These are phyloP conservation scores for Erysimum cheiranthoides DNA, from an alignment of 345 rosid genomes.

Conservation along the genomic window DNA sequence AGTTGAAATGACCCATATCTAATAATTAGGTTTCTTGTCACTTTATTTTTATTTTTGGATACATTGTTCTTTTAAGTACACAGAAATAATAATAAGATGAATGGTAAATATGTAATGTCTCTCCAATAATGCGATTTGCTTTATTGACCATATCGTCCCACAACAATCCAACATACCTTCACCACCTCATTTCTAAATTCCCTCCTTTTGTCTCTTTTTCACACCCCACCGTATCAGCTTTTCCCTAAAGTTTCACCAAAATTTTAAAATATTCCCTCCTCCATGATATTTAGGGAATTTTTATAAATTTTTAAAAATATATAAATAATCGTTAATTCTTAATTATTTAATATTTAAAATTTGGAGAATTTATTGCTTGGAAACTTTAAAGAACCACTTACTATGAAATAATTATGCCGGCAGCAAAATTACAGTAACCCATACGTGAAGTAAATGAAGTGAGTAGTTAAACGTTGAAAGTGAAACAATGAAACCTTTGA, in stretches of 20 bases:
- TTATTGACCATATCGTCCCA: slow-evolving; percentile 58
- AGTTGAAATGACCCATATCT: slow-evolving; percentile 47
- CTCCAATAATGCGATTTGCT: slow-evolving; percentile 50
- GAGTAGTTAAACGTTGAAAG: slow-evolving; percentile 29
- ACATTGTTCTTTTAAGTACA: slow-evolving; percentile 51
- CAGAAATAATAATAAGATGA: slow-evolving; percentile 30
- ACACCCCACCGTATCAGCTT: slow-evolving; percentile 51
- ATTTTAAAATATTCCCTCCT: slow-evolving; percentile 36
- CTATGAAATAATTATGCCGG: slow-evolving; percentile 31
- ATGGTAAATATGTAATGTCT: slow-evolving; percentile 37
- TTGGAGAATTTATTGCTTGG: slow-evolving; percentile 30
- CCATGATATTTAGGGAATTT: slow-evolving; percentile 23
- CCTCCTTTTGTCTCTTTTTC: slow-evolving; percentile 47
- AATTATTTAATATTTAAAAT: neutral
- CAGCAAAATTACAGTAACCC: slow-evolving; percentile 25
- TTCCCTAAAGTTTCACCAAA: slow-evolving; percentile 41
- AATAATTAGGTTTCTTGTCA: slow-evolving; percentile 42
- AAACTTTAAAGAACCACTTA: slow-evolving; percentile 33
- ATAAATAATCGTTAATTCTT: neutral
- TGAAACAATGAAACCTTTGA: slow-evolving; percentile 19
- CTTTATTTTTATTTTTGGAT: slow-evolving; percentile 5
- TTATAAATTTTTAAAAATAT: neutral
- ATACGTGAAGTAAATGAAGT: slow-evolving; percentile 39
- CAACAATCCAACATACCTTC: slow-evolving; percentile 45
- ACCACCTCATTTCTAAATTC: slow-evolving; percentile 40